Evolutionary conservation across 2,329 filamentous ascomycete genomes (phyloP).

Genomic region (Metarhizium album): DNA sequence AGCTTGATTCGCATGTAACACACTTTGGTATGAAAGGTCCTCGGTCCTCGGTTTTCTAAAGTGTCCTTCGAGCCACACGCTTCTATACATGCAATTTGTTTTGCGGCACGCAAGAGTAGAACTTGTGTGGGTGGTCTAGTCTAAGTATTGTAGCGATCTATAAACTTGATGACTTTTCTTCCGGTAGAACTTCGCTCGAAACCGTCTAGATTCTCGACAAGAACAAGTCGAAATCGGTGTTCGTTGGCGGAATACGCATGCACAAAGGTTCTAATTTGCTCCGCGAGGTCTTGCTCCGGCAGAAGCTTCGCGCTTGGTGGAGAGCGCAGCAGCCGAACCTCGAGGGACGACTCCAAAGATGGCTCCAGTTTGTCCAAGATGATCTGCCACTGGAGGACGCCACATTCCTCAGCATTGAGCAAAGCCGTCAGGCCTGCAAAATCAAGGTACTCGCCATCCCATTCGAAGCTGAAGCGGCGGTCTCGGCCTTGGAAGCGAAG

Average conservation of each 20-base stretch:
- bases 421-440: constrained; percentile 19
- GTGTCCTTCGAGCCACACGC: no score
- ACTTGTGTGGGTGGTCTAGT: no score
- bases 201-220: constrained; percentile 23
- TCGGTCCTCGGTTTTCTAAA: no score
- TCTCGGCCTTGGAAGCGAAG: constrained; percentile 31
- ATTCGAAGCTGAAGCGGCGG: constrained; percentile 30
- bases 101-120: no score
- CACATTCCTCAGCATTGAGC: constrained; percentile 14
- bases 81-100: no score
- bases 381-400: constrained; percentile 32
- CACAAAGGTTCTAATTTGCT: constrained; percentile 14
- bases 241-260: constrained; percentile 18
- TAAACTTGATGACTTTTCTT: constrained; percentile 17
- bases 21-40: no score
- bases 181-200: constrained; percentile 17
- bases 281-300: constrained; percentile 2
- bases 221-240: constrained; percentile 20
- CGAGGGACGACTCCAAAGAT: constrained; percentile 12
- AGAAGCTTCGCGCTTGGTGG: background rate
- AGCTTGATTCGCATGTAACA: no score
- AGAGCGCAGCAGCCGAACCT: constrained; percentile 18
- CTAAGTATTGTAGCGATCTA: constrained; percentile 24
- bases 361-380: constrained; percentile 21
- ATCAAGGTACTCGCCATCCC: constrained; percentile 27